Base-by-base conservation (phyloP, 129 eudicot genomes). In the Oenanthe sinensis region DNA sequence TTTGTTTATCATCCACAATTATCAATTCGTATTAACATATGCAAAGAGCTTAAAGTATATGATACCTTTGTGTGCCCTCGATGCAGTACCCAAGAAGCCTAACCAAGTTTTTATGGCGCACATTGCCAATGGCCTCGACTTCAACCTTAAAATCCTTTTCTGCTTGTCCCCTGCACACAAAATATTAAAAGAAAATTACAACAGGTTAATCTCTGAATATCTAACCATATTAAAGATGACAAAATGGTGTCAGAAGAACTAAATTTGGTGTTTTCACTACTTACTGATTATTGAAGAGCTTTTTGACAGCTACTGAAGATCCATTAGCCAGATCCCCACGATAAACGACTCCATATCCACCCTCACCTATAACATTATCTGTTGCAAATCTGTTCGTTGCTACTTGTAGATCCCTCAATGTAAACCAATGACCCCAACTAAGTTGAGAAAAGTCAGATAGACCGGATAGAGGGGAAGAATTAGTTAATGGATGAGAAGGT, bases 361-460 rank as follows among this genome's bases (percentile, higher is more conserved):
- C 86, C 63, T 84, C 86, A 22, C 86, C 86, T 30, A 84, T 76
- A 39, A 84, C 44, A 70, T 84, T 84, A 42, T 84, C 86, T 1
- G 71, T 50, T 0, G 78, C 71, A 69, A 84, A 80, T 40, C 86
- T 74, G 26, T 81, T 63, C 68, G 86, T 84, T 39, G 86, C 81
- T 24, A 46, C 26, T 48, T 84, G 75, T 26, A 84, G 83, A 54
- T 84, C 86, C 75, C 81, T 84, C 36, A 79, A 33, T 3, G 83
- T 80, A 50, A 75, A 84, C 86, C 86, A 84, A 40, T 74, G 79
- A 13, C 86, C 86, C 86, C 86, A 84, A 71, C 93, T 95, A 80
- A 92, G 88, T 68, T 88, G 97, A 62, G 97, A 90, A 67, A 90
- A 88, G 79, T 92, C 96, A 11, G 97, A 92, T 76, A 92, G 83